Base-by-base conservation (phyloP, 805 yeast species). In the Scheffersomyces coipomensis region DNA sequence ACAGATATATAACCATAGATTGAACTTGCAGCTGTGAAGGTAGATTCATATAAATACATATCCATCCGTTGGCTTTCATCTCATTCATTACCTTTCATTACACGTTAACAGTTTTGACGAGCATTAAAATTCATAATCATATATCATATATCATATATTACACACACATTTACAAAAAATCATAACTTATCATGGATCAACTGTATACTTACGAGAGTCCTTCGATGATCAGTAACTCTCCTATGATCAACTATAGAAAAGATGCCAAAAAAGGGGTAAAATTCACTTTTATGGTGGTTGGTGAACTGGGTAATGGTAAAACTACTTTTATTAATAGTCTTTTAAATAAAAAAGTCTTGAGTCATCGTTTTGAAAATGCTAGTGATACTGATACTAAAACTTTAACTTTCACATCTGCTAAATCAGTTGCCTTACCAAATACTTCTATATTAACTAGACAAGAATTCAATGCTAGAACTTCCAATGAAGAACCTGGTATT, bases 231-330 rank as follows among this genome's bases (percentile, higher is more conserved):
- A 31, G 47, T 40, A 49, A 55, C 43, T 68, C 73, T 22, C 74
- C 75, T 40, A 66, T 69, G 66, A 68, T 69, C 52, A 68, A 68
- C 51, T 69, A 83, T 47, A 72, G 81, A 40, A 83, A 81, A 56
- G 90, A 85, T 51, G 76, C 79, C 47, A 82, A 78, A 53, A 81
- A 85, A 52, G 89, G 88, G 27, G 73, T 84, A 53, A 79, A 83
- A 46, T 85, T 85, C 66, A 80, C 89, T 29, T 67, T 85, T 51
- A 73, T 85, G 79, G 74, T 83, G 13, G 79, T 81, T 18, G 95
- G 95, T 15, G 77, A 78, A 34, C 74, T 81, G 45, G 91, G 91
- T 13, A 76, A 87, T 0, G 95, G 95, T 9, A 85, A 85, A 55
- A 78, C 90, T 16, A 80, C 91, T 0, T 85, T 85, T 53, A 69